These are phyloP conservation scores for Hibiscus tridactylites DNA, from an alignment of 345 rosid species.

Conservation along the genomic window DNA sequence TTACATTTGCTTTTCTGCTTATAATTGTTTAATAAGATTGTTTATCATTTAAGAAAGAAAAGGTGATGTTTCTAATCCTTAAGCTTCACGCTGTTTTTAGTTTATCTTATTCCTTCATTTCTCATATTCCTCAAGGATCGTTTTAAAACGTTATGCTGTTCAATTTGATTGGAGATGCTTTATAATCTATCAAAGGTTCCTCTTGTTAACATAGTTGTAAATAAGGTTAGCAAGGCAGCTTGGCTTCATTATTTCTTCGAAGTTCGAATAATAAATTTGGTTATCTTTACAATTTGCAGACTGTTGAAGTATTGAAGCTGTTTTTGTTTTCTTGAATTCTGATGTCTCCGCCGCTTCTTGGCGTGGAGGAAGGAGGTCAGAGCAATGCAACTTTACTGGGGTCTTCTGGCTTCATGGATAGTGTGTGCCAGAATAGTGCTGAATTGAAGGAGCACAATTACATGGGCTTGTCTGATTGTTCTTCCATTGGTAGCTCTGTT, in stretches of 20 bases:
- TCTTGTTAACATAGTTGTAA: conserved; percentile 7
- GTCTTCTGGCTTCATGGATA: conserved; percentile 34
- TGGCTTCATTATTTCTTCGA: neutral
- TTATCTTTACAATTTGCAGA: conserved; percentile 16
- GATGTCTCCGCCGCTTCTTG: conserved; percentile 54
- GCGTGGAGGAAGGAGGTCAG: conserved; percentile 38
- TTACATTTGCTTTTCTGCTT: neutral
- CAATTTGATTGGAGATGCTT: neutral
- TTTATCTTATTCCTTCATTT: neutral
- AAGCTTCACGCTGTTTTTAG: neutral
- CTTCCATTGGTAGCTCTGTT: conserved; percentile 37
- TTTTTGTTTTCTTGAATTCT: conserved; percentile 11
- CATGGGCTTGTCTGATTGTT: conserved; percentile 46
- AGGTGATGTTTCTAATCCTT: neutral
- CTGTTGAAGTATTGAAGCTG: conserved; percentile 1
- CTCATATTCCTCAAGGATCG: neutral
- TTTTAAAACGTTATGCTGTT: neutral
- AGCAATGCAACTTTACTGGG: conserved; percentile 33
- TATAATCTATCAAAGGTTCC: conserved; percentile 3
- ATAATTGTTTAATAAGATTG: neutral
- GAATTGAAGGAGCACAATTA: conserved; percentile 47
- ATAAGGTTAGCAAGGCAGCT: neutral
- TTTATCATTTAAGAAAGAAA: neutral
- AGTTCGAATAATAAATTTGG: neutral
- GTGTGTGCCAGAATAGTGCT: conserved; percentile 30